Percentiles rank a stretch among this genome's conserved stretches.
Evolutionary conservation across 148 eudicot species (phyloP).

Genomic region (Rhododendron simsii): DNA sequence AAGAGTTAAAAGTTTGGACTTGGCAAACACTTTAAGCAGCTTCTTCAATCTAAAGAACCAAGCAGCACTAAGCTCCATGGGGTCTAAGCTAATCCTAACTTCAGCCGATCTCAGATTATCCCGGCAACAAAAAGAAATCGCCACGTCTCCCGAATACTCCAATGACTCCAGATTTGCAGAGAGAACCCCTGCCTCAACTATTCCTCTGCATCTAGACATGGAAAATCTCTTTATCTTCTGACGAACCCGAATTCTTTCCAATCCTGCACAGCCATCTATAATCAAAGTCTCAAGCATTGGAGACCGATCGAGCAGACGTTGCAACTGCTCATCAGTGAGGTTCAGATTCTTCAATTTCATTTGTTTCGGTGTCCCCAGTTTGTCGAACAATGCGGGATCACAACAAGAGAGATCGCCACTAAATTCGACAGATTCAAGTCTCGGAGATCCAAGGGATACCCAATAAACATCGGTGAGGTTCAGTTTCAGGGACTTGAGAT

Average conservation of each 20-base stretch:
- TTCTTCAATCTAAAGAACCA: background rate
- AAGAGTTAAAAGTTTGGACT: background rate
- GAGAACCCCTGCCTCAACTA: background rate
- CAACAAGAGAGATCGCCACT: background rate
- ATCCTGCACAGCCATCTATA: background rate
- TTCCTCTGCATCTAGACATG: background rate
- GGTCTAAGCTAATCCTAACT: background rate
- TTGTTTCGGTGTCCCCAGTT: background rate
- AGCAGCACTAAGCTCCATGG: background rate
- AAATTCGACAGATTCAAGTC: background rate
- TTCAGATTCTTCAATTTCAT: background rate
- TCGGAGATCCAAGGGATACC: background rate
- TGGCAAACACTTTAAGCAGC: background rate
- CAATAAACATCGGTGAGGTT: background rate
- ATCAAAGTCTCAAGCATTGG: background rate
- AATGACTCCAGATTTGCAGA: background rate
- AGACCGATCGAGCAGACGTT: background rate
- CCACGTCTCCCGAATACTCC: background rate
- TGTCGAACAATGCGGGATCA: rapidly evolving
- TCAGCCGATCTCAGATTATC: background rate
- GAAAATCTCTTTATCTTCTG: background rate
- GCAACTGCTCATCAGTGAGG: background rate
- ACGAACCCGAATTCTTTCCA: background rate
- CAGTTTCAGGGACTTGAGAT: background rate
- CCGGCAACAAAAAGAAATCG: background rate